These are phyloP conservation scores for Vitis rupestris DNA, from an alignment of 164 flowering plant genomes.

Conservation along the genomic window DNA sequence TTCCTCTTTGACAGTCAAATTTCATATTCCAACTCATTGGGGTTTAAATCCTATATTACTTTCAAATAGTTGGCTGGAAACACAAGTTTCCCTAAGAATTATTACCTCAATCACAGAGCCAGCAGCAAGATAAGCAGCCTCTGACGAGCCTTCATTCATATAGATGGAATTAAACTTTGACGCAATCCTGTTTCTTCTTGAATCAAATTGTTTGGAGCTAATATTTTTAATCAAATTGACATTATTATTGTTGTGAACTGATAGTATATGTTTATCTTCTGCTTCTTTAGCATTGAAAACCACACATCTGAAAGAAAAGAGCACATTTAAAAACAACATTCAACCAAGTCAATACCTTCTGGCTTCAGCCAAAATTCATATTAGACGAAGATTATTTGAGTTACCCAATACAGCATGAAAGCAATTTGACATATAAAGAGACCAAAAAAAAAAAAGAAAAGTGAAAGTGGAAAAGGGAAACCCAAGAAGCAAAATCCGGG, in stretches of 20 bases:
- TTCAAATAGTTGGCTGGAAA: no score
- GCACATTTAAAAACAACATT: background rate
- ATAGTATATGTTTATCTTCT: conserved; percentile 54
- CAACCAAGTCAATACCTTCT: no score
- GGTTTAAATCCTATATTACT: no score
- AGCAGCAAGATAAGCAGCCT: conserved; percentile 94
- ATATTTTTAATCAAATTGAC: conserved; percentile 60
- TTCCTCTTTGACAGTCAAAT: no score
- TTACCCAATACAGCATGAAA: no score
- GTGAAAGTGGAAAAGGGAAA: no score
- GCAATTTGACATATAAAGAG: no score
- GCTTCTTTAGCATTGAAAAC: conserved; percentile 76
- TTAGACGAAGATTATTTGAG: no score
- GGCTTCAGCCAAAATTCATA: no score
- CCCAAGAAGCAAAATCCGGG: no score
- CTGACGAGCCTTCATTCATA: conserved; percentile 80
- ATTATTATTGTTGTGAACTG: conserved; percentile 74
- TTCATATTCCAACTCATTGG: no score
- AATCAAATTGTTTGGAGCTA: conserved; percentile 56
- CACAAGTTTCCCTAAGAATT: background rate
- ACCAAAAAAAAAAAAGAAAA: no score
- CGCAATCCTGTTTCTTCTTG: conserved; percentile 54
- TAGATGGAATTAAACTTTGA: conserved; percentile 76
- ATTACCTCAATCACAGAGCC: conserved; percentile 87
- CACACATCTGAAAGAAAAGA: conserved; percentile 60